A percentile compares a stretch with the other conserved stretches of the same genome.
Conservation (phyloP, 179 eudicot genomes). For the Vitellaria paradoxa region DNA sequence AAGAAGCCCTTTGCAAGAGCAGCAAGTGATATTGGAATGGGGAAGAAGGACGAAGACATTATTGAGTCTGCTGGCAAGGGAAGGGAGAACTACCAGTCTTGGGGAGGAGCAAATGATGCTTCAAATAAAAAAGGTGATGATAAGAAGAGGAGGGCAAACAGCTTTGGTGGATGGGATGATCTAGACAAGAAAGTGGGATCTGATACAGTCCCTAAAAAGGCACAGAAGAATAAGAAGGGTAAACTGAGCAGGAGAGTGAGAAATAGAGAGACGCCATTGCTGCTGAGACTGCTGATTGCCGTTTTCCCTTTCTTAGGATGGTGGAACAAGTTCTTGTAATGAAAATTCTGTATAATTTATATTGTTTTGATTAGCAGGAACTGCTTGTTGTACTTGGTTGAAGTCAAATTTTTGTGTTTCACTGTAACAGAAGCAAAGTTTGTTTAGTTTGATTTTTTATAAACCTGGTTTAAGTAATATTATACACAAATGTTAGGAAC, state of each 20-base stretch:
- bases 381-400: too few species aligned
- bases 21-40: constrained; percentile 12
- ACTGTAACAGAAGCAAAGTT: too few species aligned
- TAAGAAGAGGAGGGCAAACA: constrained; percentile 4
- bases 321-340: constrained; percentile 38
- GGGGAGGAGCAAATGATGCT: constrained; percentile 25
- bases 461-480: too few species aligned
- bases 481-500: too few species aligned
- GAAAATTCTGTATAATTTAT: not conserved
- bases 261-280: constrained; percentile 36
- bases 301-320: constrained; percentile 51
- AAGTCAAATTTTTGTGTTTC: too few species aligned
- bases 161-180: constrained; percentile 80
- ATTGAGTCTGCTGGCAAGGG: constrained; percentile 17
- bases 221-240: constrained; percentile 17
- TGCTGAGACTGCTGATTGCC: constrained; percentile 43
- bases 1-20: constrained; percentile 32
- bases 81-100: constrained; percentile 32
- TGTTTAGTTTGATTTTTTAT: too few species aligned
- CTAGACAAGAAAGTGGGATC: constrained; percentile 31
- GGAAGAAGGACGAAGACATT: constrained; percentile 21
- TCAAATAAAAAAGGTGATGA: constrained; percentile 19
- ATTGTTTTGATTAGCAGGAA: not conserved
- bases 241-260: constrained; percentile 39
- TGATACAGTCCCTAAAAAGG: constrained; percentile 9